Conservation (phyloP, 805 yeast species). For the Metschnikowia hibisci region DNA sequence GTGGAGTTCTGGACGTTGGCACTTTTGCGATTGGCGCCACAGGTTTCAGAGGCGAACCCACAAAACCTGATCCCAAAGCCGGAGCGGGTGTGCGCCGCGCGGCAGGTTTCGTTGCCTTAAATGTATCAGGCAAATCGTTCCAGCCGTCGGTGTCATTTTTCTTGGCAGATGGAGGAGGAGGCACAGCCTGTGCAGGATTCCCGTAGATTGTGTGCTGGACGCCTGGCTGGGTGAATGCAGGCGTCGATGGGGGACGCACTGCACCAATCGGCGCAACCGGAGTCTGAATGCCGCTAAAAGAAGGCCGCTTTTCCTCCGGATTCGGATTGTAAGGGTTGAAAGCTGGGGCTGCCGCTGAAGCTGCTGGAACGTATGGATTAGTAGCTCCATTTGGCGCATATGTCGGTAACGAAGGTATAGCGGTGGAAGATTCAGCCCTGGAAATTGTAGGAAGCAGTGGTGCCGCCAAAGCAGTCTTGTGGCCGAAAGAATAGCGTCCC, state of each 20-base stretch:
- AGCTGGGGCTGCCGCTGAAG: slow-evolving; percentile 15
- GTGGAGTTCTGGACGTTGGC: not conserved
- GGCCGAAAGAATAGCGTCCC: not conserved
- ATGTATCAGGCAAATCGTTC: slow-evolving; percentile 63
- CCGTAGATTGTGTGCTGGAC: not conserved
- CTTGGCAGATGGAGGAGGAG: slow-evolving; percentile 11
- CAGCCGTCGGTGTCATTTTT: slow-evolving; percentile 61
- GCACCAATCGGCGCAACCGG: not conserved
- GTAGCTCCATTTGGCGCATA: slow-evolving; percentile 1
- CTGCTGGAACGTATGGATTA: slow-evolving; percentile 12
- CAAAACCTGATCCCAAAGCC: slow-evolving; percentile 9
- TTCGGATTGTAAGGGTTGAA: slow-evolving; percentile 15
- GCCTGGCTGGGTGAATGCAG: slow-evolving; percentile 10
- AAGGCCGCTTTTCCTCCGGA: slow-evolving; percentile 8
- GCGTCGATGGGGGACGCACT: slow-evolving; percentile 15
- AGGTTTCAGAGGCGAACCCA: not conserved
- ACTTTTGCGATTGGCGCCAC: slow-evolving; percentile 2
- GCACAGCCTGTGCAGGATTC: slow-evolving; percentile 5
- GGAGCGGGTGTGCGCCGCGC: slow-evolving; percentile 45
- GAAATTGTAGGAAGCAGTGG: not conserved
- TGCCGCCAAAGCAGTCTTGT: not conserved
- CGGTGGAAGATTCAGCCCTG: not conserved
- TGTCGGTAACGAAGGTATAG: not conserved
- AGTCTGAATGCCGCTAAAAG: slow-evolving; percentile 2
- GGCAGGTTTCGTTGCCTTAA: slow-evolving; percentile 31